Evolutionary conservation across 306 rosid genomes (phyloP).

Genomic region (Lupinus albus): DNA sequence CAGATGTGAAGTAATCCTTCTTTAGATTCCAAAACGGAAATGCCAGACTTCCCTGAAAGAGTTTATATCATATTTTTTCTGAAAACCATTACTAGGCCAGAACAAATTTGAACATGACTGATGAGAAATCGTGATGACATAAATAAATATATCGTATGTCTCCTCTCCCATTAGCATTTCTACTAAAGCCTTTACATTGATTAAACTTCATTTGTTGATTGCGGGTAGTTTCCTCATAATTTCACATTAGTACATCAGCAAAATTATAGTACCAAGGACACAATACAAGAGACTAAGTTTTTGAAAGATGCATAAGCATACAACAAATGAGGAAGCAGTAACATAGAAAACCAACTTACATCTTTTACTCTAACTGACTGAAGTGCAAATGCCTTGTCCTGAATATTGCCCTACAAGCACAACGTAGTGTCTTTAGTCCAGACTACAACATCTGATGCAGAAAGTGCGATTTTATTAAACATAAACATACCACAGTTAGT

Average conservation of each 20-base stretch:
- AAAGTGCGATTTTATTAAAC: conserved; percentile 36
- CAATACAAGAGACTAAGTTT: neutral
- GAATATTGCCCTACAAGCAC: conserved; percentile 84
- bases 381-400: conserved; percentile 76
- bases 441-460: conserved; percentile 5
- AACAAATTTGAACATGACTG: neutral
- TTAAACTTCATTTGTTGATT: conserved; percentile 17
- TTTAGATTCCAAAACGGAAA: conserved; percentile 10
- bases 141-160: too few relatives aligned
- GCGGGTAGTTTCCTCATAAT: conserved; percentile 16
- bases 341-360: conserved; percentile 57
- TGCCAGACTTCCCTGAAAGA: conserved; percentile 24
- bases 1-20: conserved; percentile 8
- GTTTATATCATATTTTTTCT: neutral
- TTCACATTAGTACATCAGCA: conserved; percentile 22
- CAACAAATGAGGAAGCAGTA: conserved; percentile 12
- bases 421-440: conserved; percentile 43
- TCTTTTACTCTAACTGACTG: conserved; percentile 96
- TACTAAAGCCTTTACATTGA: neutral
- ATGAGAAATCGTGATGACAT: too few relatives aligned
- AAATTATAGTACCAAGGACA: conserved; percentile 9
- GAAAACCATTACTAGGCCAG: neutral
- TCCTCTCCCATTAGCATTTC: neutral
- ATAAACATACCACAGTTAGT: conserved; percentile 75
- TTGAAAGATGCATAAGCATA: conserved; percentile 25